Evolutionary conservation across 306 rosid genomes (phyloP), one percentile per base, ranked within the genome.

Genomic region (Trichosanthes cucumerina): DNA sequence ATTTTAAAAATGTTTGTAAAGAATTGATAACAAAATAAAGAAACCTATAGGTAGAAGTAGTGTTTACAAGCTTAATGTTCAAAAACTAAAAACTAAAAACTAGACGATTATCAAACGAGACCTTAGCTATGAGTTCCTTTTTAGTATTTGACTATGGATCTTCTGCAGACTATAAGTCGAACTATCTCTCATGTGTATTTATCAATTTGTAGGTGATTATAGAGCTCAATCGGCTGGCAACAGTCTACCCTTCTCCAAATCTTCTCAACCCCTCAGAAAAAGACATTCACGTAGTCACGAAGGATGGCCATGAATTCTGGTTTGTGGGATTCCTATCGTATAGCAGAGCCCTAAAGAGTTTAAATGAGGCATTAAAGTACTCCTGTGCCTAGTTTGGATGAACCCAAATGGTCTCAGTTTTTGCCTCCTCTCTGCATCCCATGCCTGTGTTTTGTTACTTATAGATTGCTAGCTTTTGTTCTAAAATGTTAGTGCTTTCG

Each of bases 241-340:
- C 46, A 18, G 88, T 84, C 7, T 74, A 73, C 79, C 93, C 92
- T 49, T 41, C 81, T 33, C 38, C 90, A 38, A 90, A 86, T 74
- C 85, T 84, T 81, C 81, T 86, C 84, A 88, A 88, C 69, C 86
- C 92, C 2, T 81, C 81, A 19, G 93, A 91, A 71, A 89, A 86
- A 79, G 70, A 85, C 78, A 80, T 90, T 33, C 87, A 84, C 34
- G 1, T 89, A 23, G 79, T 80, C 49, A 87, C 96, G 15, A 86
- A 82, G 41, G 97, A 90, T 72, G 92, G 88, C 3, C 85, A 87
- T 81, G 89, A 93, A 80, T 89, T 87, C 84, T 84, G 85, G 72
- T 91, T 91, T 81, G 80, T 89, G 91, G 97, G 96, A 6, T 90
- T 93, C 62, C 41, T 93, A 63, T 88, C 89, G 9, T 90, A 84